Evolutionary conservation across 1,139 yeast genomes (phyloP).

Genomic region (Ogataea hybrid): DNA sequence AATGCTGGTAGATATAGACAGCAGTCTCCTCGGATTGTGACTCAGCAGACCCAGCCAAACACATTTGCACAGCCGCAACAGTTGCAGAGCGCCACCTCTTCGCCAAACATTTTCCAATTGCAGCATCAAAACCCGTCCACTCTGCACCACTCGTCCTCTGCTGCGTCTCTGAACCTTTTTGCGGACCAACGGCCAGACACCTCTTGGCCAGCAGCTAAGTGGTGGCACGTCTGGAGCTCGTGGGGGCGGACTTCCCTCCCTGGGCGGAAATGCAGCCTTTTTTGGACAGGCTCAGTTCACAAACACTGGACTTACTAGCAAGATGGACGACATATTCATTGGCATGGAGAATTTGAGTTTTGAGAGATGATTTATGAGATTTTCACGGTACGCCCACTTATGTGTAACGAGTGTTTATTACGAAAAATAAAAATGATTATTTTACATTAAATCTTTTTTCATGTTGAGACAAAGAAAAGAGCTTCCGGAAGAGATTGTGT

Average conservation of each 20-base stretch:
- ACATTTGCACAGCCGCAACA: conserved; percentile 13
- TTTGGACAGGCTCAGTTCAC: conserved; percentile 27
- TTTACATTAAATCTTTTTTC: neutral
- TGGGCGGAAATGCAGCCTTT: conserved; percentile 11
- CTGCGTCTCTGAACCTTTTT: conserved; percentile 30
- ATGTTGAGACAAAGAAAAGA: conserved; percentile 3
- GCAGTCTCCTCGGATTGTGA: conserved; percentile 32
- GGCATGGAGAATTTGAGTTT: conserved; percentile 30
- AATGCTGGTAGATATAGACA: conserved; percentile 32
- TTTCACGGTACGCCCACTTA: conserved; percentile 9
- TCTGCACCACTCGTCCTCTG: conserved; percentile 31
- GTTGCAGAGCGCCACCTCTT: conserved; percentile 13
- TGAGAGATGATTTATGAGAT: conserved; percentile 19
- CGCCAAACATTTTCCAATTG: conserved; percentile 18
- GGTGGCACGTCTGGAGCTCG: conserved; percentile 13
- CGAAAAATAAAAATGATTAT: conserved; percentile 1
- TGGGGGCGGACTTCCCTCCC: conserved; percentile 15
- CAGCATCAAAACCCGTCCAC: conserved; percentile 21
- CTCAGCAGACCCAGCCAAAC: conserved; percentile 19
- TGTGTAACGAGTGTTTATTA: conserved; percentile 6
- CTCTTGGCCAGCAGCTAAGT: conserved; percentile 17
- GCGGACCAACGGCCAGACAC: conserved; percentile 23
- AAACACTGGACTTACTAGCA: conserved; percentile 22
- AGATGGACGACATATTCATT: conserved; percentile 27
- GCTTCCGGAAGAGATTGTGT: neutral